Base-by-base conservation (phyloP, 2,329 filamentous ascomycete species). In the Kalmusia sp. region DNA sequence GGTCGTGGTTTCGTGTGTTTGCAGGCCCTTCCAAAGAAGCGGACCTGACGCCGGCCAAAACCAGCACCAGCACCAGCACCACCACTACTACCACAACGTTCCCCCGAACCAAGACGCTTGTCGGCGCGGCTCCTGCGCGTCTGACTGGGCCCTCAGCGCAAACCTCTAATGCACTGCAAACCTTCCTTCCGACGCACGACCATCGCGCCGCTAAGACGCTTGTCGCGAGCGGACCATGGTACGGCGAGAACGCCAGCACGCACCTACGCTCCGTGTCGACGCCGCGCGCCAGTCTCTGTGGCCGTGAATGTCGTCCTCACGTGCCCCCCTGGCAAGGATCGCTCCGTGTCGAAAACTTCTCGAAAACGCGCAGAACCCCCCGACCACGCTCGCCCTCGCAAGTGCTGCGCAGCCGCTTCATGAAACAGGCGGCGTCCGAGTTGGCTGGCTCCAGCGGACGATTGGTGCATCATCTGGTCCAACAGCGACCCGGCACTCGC, bases 351-450 rank as follows among this genome's bases (percentile, higher is more conserved):
- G n/a, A n/a, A 41, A 15, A 38, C 59, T 65, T 65, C 59, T 62
- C 43, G 57, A 65, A 65, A 51, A 43, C 39, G 28, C 49, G 37
- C 22, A 45, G 27, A 45, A 51, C 40, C 35, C 34, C n/a, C 51
- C 55, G 52, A 56, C 54, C 43, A 27, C 40, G 31, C 41, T 27
- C 44, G 34, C 44, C 44, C 44, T 28, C 33, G 27, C 22, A 17
- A 14, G 14, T 56, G 37, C 41, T 49, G 47, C 51, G 55, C 38
- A 47, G 43, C 62, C 65, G 68, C 57, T 25, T 64, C 52, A 61
- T 70, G 67, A 72, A 72, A 72, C 70, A 63, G 60, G 53, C 58
- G 56, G 62, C 60, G 67, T 67, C 57, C 55, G 51, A 57, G 45
- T 49, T 56, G 55, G 47, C 56, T 51, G 34, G 40, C 40, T 51